Conservation (phyloP, 176 grass and related monocot species). For the Bothriochloa decipiens region DNA sequence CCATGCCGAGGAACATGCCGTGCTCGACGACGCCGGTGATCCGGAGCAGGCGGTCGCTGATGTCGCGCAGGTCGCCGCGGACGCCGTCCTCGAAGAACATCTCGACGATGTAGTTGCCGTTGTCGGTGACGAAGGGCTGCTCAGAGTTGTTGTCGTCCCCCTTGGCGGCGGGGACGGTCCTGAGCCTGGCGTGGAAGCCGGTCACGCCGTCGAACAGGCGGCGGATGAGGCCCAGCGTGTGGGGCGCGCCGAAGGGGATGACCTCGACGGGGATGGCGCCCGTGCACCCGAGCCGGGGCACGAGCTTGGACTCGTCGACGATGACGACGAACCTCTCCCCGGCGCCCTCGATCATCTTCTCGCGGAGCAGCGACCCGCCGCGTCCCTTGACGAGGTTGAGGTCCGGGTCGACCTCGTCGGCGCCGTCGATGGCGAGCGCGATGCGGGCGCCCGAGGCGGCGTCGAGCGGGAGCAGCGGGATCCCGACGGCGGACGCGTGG, state of each 20-base stretch:
- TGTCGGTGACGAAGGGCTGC: background rate
- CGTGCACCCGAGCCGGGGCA: slow-evolving; percentile 50
- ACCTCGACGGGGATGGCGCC: slow-evolving; percentile 65
- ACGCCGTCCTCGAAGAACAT: background rate
- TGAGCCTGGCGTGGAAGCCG: slow-evolving; percentile 52
- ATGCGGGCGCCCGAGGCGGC: slow-evolving; percentile 30
- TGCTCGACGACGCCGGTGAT: slow-evolving; percentile 1
- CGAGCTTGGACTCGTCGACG: slow-evolving; percentile 63
- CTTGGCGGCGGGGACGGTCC: slow-evolving; percentile 23
- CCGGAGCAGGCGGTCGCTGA: slow-evolving; percentile 2
- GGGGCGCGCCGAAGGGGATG: slow-evolving; percentile 51
- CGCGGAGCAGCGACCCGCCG: slow-evolving; percentile 51
- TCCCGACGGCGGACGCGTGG: slow-evolving; percentile 40
- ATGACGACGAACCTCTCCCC: slow-evolving; percentile 61
- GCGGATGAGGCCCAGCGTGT: slow-evolving; percentile 47
- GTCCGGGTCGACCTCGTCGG: slow-evolving; percentile 69
- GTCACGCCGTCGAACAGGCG: slow-evolving; percentile 46
- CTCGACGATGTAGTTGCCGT: slow-evolving; percentile 4
- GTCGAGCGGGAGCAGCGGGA: slow-evolving; percentile 47
- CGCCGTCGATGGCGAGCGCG: slow-evolving; percentile 71
- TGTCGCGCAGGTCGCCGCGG: background rate
- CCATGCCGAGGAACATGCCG: background rate
- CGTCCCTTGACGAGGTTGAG: slow-evolving; percentile 42
- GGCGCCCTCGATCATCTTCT: slow-evolving; percentile 79
- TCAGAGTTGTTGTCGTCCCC: background rate